Percentiles rank a stretch among this genome's conserved stretches.
These are phyloP conservation scores for Senna siamea DNA, from an alignment of 306 rosid species.

Conservation along the genomic window DNA sequence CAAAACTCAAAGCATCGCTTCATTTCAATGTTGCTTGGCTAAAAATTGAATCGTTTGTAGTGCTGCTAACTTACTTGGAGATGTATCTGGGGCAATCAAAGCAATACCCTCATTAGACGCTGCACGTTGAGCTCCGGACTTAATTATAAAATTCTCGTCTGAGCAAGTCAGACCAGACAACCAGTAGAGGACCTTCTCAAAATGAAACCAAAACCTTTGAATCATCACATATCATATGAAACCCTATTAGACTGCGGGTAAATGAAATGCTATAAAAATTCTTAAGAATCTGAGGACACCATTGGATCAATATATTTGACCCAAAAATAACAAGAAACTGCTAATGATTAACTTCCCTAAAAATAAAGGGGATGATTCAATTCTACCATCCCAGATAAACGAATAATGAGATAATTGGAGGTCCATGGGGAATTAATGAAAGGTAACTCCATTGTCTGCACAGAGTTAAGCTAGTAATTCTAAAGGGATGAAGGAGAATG, in stretches of 20 bases:
- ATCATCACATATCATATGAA: not conserved
- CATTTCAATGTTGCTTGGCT: not conserved
- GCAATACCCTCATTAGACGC: conserved; percentile 81
- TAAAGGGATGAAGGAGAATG: not conserved
- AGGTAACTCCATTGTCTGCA: no score
- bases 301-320: not conserved
- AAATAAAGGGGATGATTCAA: not conserved
- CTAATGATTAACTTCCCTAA: not conserved
- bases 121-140: conserved; percentile 84
- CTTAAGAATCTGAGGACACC: not conserved
- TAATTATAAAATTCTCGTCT: conserved; percentile 79
- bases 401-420: not conserved
- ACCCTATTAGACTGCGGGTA: not conserved
- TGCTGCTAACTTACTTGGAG: conserved; percentile 68
- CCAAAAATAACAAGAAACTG: not conserved
- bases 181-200: conserved; percentile 79
- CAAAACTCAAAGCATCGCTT: not conserved
- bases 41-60: not conserved
- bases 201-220: conserved; percentile 10
- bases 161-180: conserved; percentile 90
- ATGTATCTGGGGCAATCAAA: conserved; percentile 80
- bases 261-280: not conserved
- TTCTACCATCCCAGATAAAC: not conserved
- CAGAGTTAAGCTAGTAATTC: not conserved
- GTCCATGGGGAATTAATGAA: no score